Evolutionary conservation across 2,329 filamentous ascomycete genomes (phyloP).

Genomic region (Trichoderma atrobrunneum): DNA sequence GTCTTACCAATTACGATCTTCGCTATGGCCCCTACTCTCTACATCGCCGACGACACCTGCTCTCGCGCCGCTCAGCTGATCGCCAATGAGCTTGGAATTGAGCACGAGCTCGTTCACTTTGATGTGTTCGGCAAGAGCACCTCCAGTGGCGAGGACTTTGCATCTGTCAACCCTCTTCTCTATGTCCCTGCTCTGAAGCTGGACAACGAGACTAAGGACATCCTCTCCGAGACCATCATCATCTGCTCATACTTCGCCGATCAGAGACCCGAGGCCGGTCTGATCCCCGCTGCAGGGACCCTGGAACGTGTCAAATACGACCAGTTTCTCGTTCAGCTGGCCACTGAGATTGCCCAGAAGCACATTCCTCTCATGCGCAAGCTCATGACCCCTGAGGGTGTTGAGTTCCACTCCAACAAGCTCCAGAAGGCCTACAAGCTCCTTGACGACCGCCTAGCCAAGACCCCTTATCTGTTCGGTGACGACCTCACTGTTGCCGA

Average conservation of each 20-base stretch:
- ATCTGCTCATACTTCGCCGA: conserved; percentile 10
- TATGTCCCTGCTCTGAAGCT: neutral
- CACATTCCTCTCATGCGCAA: conserved; percentile 12
- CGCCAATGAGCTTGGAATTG: neutral
- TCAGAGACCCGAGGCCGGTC: neutral
- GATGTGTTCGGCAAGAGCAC: conserved; percentile 5
- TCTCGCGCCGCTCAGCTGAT: neutral
- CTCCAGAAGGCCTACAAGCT: neutral
- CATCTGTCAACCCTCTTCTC: neutral
- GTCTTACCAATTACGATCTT: neutral
- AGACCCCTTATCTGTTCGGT: neutral
- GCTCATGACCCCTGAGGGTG: neutral
- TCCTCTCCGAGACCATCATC: neutral
- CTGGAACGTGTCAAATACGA: conserved; percentile 7
- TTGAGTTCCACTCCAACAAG: neutral
- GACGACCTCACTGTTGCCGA: neutral
- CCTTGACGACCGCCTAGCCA: neutral
- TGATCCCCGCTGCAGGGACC: neutral
- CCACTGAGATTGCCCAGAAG: conserved; percentile 5
- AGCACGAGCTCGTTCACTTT: neutral
- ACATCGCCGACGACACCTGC: conserved; percentile 6
- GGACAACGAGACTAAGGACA: neutral
- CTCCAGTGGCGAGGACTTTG: neutral
- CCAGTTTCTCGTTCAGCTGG: neutral
- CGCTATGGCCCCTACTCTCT: neutral